Percentiles rank a stretch among this genome's conserved stretches.
These are phyloP conservation scores for Diatrype stigma DNA, from an alignment of 2,329 filamentous ascomycete species.

Conservation along the genomic window DNA sequence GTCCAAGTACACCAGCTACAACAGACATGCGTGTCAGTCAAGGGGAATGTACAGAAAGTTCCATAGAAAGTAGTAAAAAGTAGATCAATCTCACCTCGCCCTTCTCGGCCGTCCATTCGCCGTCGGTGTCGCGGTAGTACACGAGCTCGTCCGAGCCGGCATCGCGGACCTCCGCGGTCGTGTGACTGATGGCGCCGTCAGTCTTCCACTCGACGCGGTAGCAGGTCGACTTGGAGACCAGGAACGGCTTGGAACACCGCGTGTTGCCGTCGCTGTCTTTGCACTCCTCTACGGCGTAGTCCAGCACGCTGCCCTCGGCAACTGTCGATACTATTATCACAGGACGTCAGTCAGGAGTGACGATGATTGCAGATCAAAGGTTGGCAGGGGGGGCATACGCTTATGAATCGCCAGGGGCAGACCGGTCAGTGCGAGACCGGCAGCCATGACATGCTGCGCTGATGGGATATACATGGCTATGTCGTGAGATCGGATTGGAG, in stretches of 20 bases:
- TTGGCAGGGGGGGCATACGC: too few species aligned
- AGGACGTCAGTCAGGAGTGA: background rate
- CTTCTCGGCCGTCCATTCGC: conserved; percentile 41
- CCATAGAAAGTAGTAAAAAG: conserved; percentile 1
- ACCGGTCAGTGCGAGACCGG: conserved; percentile 22
- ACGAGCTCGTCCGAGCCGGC: conserved; percentile 35
- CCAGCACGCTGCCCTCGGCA: conserved; percentile 33
- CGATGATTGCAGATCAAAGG: background rate
- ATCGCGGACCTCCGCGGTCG: conserved; percentile 22
- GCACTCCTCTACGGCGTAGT: conserved; percentile 39
- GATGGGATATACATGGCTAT: conserved; percentile 24
- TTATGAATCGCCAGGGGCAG: conserved; percentile 7
- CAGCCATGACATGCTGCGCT: conserved; percentile 23
- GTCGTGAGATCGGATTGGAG: background rate
- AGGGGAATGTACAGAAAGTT: too few species aligned
- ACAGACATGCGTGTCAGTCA: background rate
- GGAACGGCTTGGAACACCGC: conserved; percentile 37
- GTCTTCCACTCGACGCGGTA: conserved; percentile 39
- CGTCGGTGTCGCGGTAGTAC: conserved; percentile 41
- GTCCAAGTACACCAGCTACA: conserved; percentile 38
- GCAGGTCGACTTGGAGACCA: conserved; percentile 33
- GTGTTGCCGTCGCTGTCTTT: conserved; percentile 34
- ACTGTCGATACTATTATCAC: conserved; percentile 22
- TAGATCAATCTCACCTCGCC: conserved; percentile 26
- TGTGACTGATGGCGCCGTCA: conserved; percentile 34